Evolutionary conservation across 202 grass and related monocot genomes (phyloP), one percentile per base, ranked within the genome.

Genomic region (Hordeum pubiflorum): DNA sequence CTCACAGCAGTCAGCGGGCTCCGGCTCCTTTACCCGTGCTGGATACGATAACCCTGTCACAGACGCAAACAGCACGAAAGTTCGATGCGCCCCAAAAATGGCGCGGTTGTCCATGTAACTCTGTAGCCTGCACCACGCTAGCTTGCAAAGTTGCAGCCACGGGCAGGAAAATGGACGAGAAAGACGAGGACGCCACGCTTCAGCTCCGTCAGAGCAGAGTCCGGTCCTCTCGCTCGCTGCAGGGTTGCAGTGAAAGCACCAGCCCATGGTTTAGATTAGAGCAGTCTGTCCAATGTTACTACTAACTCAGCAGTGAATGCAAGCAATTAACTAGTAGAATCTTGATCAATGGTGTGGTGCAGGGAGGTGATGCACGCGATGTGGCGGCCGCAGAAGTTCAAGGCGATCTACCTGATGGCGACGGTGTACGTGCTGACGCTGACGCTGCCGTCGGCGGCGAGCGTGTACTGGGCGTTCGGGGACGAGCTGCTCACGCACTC

Each of bases 311-410:
- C 24, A 6, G 2, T 26, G 57, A 4, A 26, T 59, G 57, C 57
- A 63, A 0, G 59, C 26, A 3, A 17, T 52, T 52, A 52, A 39
- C 9, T 39, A 48, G 13, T 39, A 48, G 13, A 48, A 48, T 48
- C 12, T n/a, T 5, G 9, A 39, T 3, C 22, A 0, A 18, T 43
- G 18, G 10, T 4, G 0, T 4, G 31, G 20, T 79, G 72, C 87
- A 94, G 94, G 61, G 94, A 97, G 84, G 92, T 97, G 60, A 97
- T 97, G 94, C 94, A 97, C 58, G 94, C 94, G 21, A 97, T 97
- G 94, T 97, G 94, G 94, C 83, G 92, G 7, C 94, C 94, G n/a
- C 94, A 97, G 75, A 97, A 97, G 88, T 97, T 97, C 85, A 97
- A 97, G 90, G 90, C 90, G 13, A 94, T 97, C 86, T 97, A 97